phyloP scores from a whole-genome alignment of 176 grass and related monocot species.

The Lolium perenne region DNA sequence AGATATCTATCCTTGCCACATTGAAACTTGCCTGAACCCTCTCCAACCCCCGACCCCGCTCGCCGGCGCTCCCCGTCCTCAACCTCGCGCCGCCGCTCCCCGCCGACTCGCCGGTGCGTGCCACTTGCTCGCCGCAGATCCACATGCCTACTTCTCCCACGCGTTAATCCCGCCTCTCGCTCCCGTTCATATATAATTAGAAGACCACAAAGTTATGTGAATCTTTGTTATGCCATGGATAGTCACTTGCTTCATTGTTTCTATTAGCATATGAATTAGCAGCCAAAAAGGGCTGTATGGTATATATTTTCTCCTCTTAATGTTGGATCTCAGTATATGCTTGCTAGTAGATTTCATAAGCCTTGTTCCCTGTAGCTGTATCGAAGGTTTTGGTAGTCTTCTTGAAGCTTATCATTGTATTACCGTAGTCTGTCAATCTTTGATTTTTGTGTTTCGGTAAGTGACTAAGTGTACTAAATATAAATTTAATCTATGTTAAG shows the following conservation, averaged over 20 bases:
- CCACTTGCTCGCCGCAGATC: background rate
- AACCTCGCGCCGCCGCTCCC: background rate
- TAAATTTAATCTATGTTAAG: background rate
- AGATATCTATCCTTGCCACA: too few species aligned
- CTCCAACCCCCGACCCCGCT: background rate
- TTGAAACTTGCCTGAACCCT: too few species aligned
- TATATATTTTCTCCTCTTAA: background rate
- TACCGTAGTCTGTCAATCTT: background rate
- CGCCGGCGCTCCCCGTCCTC: background rate
- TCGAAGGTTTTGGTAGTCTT: background rate
- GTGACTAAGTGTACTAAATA: background rate
- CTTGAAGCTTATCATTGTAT: background rate
- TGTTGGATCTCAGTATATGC: background rate
- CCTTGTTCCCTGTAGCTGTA: background rate
- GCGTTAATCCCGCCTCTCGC: background rate
- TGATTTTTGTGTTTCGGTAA: background rate
- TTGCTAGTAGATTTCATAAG: background rate
- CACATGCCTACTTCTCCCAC: background rate
- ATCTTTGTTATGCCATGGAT: background rate
- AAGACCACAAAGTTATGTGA: background rate
- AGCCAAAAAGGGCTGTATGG: background rate
- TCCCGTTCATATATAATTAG: background rate
- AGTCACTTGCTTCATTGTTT: background rate
- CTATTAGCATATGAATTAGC: background rate
- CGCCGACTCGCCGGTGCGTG: conserved; percentile 14